Conservation (phyloP, 495 filamentous ascomycete species). For the Hypomontagnella submonticulosa region DNA sequence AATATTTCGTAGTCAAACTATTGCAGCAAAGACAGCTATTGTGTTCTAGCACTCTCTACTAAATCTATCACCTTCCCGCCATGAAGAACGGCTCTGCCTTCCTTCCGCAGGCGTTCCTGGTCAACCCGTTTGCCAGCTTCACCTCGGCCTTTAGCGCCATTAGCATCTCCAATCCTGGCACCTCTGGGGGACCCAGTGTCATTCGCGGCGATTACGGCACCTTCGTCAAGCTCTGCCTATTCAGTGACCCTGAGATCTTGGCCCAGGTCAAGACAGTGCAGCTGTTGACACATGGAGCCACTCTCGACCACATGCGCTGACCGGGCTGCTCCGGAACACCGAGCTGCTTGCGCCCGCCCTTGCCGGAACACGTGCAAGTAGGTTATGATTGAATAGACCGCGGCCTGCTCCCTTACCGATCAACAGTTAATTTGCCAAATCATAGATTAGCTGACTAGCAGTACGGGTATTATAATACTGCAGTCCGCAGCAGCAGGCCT, state of each 20-base stretch:
- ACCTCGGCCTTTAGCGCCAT: constrained; percentile 15
- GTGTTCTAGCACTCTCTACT: no score
- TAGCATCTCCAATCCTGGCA: constrained; percentile 19
- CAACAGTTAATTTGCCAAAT: constrained; percentile 14
- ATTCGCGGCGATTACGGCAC: constrained; percentile 34
- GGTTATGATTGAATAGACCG: background rate
- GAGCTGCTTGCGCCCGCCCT: background rate
- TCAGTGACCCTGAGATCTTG: constrained; percentile 15
- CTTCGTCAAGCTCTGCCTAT: constrained; percentile 46
- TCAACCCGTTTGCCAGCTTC: constrained; percentile 14
- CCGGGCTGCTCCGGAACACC: no score
- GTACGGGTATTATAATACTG: background rate
- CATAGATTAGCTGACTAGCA: background rate
- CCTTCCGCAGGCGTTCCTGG: constrained; percentile 13
- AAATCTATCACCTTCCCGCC: constrained; percentile 7
- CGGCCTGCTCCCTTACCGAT: background rate
- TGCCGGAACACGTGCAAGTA: no score
- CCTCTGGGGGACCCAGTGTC: constrained; percentile 5
- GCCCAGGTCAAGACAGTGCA: constrained; percentile 41
- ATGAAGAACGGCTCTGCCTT: constrained; percentile 13
- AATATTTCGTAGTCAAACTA: constrained; percentile 10
- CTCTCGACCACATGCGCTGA: background rate
- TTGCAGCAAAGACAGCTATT: constrained; percentile 2
- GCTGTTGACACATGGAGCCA: constrained; percentile 42
- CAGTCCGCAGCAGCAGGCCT: constrained; percentile 21